Percentiles rank a stretch among this genome's conserved stretches.
Evolutionary conservation across 306 rosid species (phyloP).

Genomic region (Cyamopsis tetragonoloba): DNA sequence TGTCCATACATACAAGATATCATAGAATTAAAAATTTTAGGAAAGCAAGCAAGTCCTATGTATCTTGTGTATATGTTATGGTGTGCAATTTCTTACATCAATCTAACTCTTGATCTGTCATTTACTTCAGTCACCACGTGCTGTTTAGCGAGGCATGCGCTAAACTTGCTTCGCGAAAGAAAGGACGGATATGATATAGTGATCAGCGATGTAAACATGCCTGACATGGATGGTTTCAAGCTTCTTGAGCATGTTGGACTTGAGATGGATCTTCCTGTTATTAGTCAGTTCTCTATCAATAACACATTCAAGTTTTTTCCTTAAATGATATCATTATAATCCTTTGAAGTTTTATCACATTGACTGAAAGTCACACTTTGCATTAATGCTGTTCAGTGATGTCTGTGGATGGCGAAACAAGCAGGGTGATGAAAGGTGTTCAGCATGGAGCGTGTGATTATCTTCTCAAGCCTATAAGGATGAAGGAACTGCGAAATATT

Average conservation of each 20-base stretch:
- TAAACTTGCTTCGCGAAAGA: slow-evolving; percentile 75
- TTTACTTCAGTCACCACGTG: slow-evolving; percentile 83
- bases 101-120: slow-evolving; percentile 13
- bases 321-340: slow-evolving; percentile 26
- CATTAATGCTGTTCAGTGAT: slow-evolving; percentile 77
- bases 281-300: slow-evolving; percentile 69
- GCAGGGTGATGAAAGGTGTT: slow-evolving; percentile 97
- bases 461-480: slow-evolving; percentile 94
- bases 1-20: neutral
- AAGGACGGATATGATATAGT: slow-evolving; percentile 93
- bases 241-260: slow-evolving; percentile 99
- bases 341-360: slow-evolving; percentile 20
- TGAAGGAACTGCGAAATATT: slow-evolving; percentile 91
- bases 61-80: slow-evolving; percentile 15
- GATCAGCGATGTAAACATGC: slow-evolving; percentile 98
- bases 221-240: slow-evolving; percentile 99
- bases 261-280: slow-evolving; percentile 99
- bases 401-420: slow-evolving; percentile 98
- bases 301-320: slow-evolving; percentile 26
- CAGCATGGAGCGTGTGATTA: slow-evolving; percentile 99
- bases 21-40: neutral
- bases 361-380: slow-evolving; percentile 35
- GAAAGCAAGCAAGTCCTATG: neutral
- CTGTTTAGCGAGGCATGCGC: slow-evolving; percentile 76
- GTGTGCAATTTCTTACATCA: neutral